These are phyloP conservation scores for Penicillium bialowiezense DNA, from an alignment of 495 filamentous ascomycete species.

Conservation along the genomic window DNA sequence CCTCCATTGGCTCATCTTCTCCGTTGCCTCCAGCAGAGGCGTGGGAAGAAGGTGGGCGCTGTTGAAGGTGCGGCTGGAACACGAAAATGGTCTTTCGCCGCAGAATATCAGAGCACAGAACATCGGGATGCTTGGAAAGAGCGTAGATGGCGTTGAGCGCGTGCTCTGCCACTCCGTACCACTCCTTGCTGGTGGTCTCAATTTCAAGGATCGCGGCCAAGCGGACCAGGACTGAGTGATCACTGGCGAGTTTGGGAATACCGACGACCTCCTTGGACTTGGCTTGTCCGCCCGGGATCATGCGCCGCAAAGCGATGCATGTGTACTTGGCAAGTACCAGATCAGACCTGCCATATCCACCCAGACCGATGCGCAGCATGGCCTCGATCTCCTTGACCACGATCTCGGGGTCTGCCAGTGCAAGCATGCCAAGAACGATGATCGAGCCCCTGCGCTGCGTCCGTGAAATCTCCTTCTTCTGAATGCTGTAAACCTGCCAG, in stretches of 20 bases:
- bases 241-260: constrained; percentile 80
- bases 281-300: constrained; percentile 78
- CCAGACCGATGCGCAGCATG: constrained; percentile 87
- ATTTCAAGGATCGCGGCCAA: constrained; percentile 84
- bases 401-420: constrained; percentile 86
- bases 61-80: constrained; percentile 53
- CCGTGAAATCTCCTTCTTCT: constrained; percentile 87
- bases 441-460: constrained; percentile 92
- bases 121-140: constrained; percentile 92
- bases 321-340: constrained; percentile 91
- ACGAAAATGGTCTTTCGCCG: constrained; percentile 81
- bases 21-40: constrained; percentile 17
- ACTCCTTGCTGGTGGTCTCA: constrained; percentile 85
- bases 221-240: constrained; percentile 78
- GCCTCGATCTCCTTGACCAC: constrained; percentile 91
- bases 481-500: constrained; percentile 96
- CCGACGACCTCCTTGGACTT: constrained; percentile 64
- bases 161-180: constrained; percentile 97
- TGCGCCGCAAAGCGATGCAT: constrained; percentile 85
- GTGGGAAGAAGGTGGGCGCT: constrained; percentile 31
- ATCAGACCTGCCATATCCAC: constrained; percentile 73
- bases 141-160: constrained; percentile 93
- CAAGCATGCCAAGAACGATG: constrained; percentile 96
- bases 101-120: constrained; percentile 88
- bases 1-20: constrained; percentile 39